Conservation (phyloP, 257 asterid species). For the Penstemon barbatus region DNA sequence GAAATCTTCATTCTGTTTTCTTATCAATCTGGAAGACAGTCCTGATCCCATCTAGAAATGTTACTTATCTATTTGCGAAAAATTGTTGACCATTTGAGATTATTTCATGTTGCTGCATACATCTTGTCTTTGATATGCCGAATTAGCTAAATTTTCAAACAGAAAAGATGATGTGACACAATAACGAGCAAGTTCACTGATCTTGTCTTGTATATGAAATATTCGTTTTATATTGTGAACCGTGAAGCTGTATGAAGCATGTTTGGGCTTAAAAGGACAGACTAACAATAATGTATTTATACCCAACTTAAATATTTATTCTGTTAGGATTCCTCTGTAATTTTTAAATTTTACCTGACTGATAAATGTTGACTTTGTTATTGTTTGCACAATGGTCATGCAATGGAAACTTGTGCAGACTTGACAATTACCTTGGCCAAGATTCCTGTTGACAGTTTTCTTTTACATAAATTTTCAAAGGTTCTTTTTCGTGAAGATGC, state of each 20-base stretch:
- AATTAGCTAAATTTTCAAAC: not conserved
- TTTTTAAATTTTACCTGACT: slow-evolving; percentile 1
- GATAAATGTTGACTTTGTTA: not conserved
- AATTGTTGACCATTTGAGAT: not conserved
- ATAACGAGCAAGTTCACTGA: too few relatives aligned
- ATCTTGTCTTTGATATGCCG: not conserved
- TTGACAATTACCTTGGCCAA: slow-evolving; percentile 18
- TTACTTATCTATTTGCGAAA: slow-evolving; percentile 8
- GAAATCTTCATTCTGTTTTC: not conserved
- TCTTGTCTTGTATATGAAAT: not conserved
- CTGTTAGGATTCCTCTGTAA: not conserved
- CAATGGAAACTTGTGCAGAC: slow-evolving; percentile 8
- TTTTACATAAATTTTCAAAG: slow-evolving; percentile 39
- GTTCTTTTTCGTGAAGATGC: slow-evolving; percentile 98
- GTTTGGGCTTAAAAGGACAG: not conserved
- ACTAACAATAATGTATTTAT: not conserved
- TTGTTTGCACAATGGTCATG: not conserved
- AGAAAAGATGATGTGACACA: not conserved
- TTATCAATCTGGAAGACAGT: not conserved
- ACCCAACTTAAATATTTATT: not conserved
- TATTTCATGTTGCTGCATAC: not conserved
- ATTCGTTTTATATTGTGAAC: not conserved
- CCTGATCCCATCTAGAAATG: not conserved
- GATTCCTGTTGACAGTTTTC: slow-evolving; percentile 18
- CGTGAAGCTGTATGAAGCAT: not conserved